Percentiles rank a stretch among this genome's conserved stretches.
These are phyloP conservation scores for Fusarium tjaetaba DNA, from an alignment of 2,329 filamentous ascomycete genomes.

Conservation along the genomic window DNA sequence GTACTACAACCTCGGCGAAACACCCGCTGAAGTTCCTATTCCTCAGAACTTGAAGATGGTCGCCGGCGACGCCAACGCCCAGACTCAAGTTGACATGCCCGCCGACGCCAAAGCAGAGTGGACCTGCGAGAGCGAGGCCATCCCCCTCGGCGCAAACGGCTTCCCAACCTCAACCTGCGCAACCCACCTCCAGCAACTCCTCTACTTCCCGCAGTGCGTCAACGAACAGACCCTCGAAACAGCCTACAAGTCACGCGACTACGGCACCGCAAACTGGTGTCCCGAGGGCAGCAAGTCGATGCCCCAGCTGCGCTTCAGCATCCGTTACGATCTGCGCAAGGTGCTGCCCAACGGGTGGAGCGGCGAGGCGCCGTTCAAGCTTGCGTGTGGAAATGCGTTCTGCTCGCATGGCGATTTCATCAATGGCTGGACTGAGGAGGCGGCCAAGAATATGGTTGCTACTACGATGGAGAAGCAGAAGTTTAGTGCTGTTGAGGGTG, in stretches of 20 bases:
- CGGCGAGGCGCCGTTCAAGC: constrained; percentile 55
- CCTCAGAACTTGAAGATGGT: constrained; percentile 56
- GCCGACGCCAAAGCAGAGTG: constrained; percentile 45
- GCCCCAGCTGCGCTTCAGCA: constrained; percentile 58
- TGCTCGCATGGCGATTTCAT: constrained; percentile 60
- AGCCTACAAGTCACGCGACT: constrained; percentile 31
- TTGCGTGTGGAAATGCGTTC: constrained; percentile 54
- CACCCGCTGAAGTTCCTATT: constrained; percentile 54
- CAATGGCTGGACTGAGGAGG: constrained; percentile 54
- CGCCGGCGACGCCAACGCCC: constrained; percentile 49
- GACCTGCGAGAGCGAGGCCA: constrained; percentile 48
- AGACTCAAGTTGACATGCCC: constrained; percentile 13
- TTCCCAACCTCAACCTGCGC: constrained; percentile 31
- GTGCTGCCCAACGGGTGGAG: constrained; percentile 56
- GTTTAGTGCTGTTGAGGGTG: constrained; percentile 47
- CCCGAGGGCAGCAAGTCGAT: constrained; percentile 56
- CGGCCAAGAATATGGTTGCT: constrained; percentile 51
- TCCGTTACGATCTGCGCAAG: constrained; percentile 57
- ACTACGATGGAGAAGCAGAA: constrained; percentile 48
- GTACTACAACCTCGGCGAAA: constrained; percentile 55
- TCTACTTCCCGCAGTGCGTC: constrained; percentile 41
- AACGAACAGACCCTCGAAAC: constrained; percentile 36
- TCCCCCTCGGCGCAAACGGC: constrained; percentile 30
- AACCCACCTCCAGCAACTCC: constrained; percentile 35
- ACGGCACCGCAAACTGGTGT: constrained; percentile 48